A percentile compares a stretch with the other conserved stretches of the same genome.
phyloP scores from a whole-genome alignment of 2,329 filamentous ascomycete genomes.

The Calonectria pauciramosa region DNA sequence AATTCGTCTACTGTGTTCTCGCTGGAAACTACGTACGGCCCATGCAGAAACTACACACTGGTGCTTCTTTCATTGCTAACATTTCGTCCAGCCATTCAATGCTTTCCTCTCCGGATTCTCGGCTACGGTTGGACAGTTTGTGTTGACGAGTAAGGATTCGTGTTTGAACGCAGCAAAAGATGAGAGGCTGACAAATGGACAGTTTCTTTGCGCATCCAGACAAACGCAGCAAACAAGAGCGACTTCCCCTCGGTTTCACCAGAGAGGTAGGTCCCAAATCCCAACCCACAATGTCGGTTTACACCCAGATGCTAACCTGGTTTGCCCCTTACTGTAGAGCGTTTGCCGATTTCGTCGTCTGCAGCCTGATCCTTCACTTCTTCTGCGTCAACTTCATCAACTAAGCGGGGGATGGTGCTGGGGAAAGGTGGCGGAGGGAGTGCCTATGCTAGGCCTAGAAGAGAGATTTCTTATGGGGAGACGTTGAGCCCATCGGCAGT shows the following conservation, averaged over 20 bases:
- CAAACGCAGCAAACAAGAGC: constrained; percentile 82
- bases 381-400: constrained; percentile 99
- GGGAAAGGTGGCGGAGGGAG: not conserved
- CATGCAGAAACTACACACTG: no score
- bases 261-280: constrained; percentile 73
- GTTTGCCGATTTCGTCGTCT: constrained; percentile 96
- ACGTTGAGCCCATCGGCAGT: constrained; percentile 32
- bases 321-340: constrained; percentile 73
- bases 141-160: constrained; percentile 82
- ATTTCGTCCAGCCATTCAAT: constrained; percentile 86
- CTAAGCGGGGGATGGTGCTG: constrained; percentile 58
- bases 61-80: constrained; percentile 32
- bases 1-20: constrained; percentile 93
- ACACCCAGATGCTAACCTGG: constrained; percentile 32
- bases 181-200: constrained; percentile 27
- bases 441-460: constrained; percentile 8
- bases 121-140: constrained; percentile 96
- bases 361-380: constrained; percentile 95
- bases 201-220: constrained; percentile 91
- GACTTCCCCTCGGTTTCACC: constrained; percentile 84
- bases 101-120: constrained; percentile 97
- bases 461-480: constrained; percentile 17
- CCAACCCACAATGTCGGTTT: not conserved
- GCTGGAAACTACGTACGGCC: constrained; percentile 92
- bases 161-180: not conserved